Evolutionary conservation across 139 green algal species (phyloP).

Genomic region (Pleodorina starrii): DNA sequence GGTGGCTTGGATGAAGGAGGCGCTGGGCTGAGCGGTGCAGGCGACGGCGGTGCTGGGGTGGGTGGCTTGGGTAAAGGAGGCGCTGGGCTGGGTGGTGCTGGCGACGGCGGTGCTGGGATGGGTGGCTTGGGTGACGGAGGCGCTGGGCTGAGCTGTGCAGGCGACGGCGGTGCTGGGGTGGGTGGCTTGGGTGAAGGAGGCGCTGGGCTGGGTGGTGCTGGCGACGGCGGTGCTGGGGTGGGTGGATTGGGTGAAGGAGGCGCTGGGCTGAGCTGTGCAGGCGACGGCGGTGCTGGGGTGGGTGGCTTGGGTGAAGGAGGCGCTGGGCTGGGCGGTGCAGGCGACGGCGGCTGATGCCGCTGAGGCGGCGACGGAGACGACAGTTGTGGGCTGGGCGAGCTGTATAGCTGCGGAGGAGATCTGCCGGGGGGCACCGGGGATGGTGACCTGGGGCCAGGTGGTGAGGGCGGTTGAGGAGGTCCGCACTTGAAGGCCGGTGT

Average conservation of each 20-base stretch:
- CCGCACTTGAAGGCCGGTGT: conserved; percentile 5
- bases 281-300: not conserved
- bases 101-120: not conserved
- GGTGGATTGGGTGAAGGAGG: no score
- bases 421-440: no score
- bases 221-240: no score
- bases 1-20: not conserved
- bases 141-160: not conserved
- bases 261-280: not conserved
- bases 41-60: not conserved
- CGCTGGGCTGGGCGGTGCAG: not conserved
- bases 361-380: no score
- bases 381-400: no score
- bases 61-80: not conserved
- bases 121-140: not conserved
- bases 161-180: no score
- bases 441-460: no score
- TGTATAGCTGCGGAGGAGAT: no score
- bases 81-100: not conserved
- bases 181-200: no score
- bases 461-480: no score
- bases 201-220: no score
- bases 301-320: not conserved
- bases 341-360: no score
- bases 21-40: not conserved